These are phyloP conservation scores for Mucor mucedo DNA, from an alignment of 371 early-diverging fungal species.

Conservation along the genomic window DNA sequence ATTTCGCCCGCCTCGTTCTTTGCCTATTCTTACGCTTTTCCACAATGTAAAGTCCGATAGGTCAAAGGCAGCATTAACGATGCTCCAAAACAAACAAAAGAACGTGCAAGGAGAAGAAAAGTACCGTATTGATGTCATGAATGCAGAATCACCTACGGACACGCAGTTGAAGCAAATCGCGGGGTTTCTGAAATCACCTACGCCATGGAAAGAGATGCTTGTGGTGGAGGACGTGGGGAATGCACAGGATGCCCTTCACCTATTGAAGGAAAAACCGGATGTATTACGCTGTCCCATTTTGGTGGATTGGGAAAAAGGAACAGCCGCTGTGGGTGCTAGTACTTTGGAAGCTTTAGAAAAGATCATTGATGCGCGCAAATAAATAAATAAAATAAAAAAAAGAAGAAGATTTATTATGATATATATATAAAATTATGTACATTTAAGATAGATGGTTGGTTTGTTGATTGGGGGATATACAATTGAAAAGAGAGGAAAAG, in stretches of 20 bases:
- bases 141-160: slow-evolving; percentile 27
- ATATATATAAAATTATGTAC: background rate
- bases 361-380: slow-evolving; percentile 26
- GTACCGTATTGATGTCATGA: slow-evolving; percentile 33
- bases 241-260: slow-evolving; percentile 29
- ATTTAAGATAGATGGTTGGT: background rate
- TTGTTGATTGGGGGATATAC: background rate
- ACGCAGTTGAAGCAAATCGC: slow-evolving; percentile 33
- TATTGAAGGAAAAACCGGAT: slow-evolving; percentile 29
- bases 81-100: slow-evolving; percentile 36
- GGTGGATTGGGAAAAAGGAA: slow-evolving; percentile 50
- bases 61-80: slow-evolving; percentile 30
- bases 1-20: slow-evolving; percentile 50
- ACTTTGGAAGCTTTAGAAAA: slow-evolving; percentile 31
- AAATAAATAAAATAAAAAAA: slow-evolving; percentile 4
- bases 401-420: background rate
- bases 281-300: slow-evolving; percentile 40
- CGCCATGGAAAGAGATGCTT: slow-evolving; percentile 34
- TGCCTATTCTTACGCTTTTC: slow-evolving; percentile 44
- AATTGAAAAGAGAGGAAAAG: background rate
- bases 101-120: slow-evolving; percentile 29
- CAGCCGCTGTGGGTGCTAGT: slow-evolving; percentile 38
- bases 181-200: slow-evolving; percentile 19
- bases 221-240: slow-evolving; percentile 8
- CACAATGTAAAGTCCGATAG: slow-evolving; percentile 35